phyloP scores from a whole-genome alignment of 73 alveolate genomes.

The Tetrahymena borealis region DNA sequence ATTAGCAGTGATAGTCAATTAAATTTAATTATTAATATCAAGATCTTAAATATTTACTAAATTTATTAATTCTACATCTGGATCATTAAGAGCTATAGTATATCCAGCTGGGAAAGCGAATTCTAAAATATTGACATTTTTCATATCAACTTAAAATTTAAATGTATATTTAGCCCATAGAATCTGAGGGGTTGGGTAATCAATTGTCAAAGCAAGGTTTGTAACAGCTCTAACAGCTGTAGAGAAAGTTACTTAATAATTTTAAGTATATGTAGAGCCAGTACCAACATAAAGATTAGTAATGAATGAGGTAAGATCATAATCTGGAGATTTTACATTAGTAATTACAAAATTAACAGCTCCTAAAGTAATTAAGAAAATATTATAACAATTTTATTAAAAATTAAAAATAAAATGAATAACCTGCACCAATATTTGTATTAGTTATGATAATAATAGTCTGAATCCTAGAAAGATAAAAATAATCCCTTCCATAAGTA shows the following conservation, averaged over 20 bases:
- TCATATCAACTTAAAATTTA: constrained; percentile 19
- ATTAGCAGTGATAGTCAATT: background rate
- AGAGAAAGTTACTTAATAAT: background rate
- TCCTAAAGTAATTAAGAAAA: background rate
- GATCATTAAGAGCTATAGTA: background rate
- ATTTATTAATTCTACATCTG: constrained; percentile 3
- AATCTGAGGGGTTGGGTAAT: background rate
- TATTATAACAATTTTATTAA: too few species aligned
- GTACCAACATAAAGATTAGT: background rate
- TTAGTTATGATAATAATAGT: background rate
- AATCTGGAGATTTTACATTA: background rate
- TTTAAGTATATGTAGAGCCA: background rate
- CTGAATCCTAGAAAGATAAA: background rate
- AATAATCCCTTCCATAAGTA: background rate
- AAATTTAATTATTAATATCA: background rate
- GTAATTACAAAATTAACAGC: background rate
- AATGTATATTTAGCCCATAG: constrained; percentile 29
- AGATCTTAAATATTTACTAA: constrained; percentile 10
- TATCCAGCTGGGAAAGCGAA: constrained; percentile 16
- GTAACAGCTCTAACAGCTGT: background rate
- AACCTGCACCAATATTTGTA: background rate
- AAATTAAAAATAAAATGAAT: background rate
- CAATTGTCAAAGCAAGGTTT: background rate
- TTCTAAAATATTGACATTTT: background rate
- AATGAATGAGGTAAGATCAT: background rate